phyloP scores from a whole-genome alignment of 371 early-diverging fungal species.

The Fennellomyces sp. region DNA sequence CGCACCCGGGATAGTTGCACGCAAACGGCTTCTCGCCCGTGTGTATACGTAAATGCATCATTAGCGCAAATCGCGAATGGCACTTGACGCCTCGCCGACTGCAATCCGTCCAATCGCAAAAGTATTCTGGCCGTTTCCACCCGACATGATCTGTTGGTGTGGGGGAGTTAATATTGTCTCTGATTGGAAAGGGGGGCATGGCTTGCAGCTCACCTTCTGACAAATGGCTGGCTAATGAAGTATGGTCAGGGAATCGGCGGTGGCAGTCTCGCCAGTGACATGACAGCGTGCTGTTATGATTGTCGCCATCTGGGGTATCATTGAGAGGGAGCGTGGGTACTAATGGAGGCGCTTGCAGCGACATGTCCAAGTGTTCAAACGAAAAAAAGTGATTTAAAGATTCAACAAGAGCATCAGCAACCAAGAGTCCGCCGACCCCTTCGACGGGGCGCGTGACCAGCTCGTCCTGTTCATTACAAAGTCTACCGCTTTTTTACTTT shows the following conservation, averaged over 20 bases:
- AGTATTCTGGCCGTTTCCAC: constrained; percentile 64
- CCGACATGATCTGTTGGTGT: constrained; percentile 68
- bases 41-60: constrained; percentile 70
- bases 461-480: no score
- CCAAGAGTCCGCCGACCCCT: no score
- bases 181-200: neutral
- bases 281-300: constrained; percentile 11
- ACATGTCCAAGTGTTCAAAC: neutral
- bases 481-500: no score
- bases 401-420: neutral
- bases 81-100: constrained; percentile 60
- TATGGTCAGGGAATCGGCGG: constrained; percentile 38
- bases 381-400: neutral
- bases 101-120: constrained; percentile 68
- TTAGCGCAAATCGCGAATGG: constrained; percentile 66
- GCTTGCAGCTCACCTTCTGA: constrained; percentile 43
- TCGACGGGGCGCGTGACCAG: no score
- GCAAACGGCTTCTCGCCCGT: constrained; percentile 74
- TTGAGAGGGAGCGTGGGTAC: neutral
- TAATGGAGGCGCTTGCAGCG: neutral
- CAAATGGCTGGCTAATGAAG: constrained; percentile 54
- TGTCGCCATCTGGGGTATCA: constrained; percentile 5
- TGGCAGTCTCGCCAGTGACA: constrained; percentile 62
- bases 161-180: no score
- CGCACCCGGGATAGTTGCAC: constrained; percentile 47